Percentiles rank a stretch among this genome's conserved stretches.
These are phyloP conservation scores for Cardamine resedifolia DNA, from an alignment of 345 rosid genomes.

Conservation along the genomic window DNA sequence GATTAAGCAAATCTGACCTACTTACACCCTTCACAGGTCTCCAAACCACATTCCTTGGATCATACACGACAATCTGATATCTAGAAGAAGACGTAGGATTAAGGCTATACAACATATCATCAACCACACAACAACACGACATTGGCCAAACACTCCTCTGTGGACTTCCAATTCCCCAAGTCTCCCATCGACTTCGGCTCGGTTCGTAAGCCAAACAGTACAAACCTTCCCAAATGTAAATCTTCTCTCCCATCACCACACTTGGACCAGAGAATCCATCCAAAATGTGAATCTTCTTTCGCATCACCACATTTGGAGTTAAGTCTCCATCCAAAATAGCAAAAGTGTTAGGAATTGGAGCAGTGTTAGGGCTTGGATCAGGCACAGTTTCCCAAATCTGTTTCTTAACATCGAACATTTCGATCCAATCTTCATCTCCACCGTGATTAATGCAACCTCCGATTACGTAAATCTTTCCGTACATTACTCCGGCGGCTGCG, in stretches of 20 bases:
- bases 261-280: no score
- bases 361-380: not conserved
- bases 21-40: not conserved
- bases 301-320: not conserved
- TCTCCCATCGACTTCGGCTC: no score
- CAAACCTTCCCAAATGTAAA: no score
- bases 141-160: not conserved
- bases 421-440: not conserved
- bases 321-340: not conserved
- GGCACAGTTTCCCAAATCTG: not conserved
- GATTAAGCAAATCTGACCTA: not conserved
- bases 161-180: not conserved
- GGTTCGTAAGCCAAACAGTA: no score
- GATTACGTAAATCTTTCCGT: constrained; percentile 9
- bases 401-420: not conserved
- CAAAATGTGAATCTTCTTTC: not conserved
- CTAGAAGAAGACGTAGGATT: not conserved
- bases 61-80: not conserved
- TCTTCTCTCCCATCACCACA: no score
- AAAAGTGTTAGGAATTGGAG: no score
- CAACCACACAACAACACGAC: not conserved
- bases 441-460: not conserved
- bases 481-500: constrained; percentile 2
- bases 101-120: not conserved
- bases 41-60: not conserved